A percentile compares a stretch with the other conserved stretches of the same genome.
phyloP scores from a whole-genome alignment of 345 rosid genomes.

The Eucalyptus pauciflora region DNA sequence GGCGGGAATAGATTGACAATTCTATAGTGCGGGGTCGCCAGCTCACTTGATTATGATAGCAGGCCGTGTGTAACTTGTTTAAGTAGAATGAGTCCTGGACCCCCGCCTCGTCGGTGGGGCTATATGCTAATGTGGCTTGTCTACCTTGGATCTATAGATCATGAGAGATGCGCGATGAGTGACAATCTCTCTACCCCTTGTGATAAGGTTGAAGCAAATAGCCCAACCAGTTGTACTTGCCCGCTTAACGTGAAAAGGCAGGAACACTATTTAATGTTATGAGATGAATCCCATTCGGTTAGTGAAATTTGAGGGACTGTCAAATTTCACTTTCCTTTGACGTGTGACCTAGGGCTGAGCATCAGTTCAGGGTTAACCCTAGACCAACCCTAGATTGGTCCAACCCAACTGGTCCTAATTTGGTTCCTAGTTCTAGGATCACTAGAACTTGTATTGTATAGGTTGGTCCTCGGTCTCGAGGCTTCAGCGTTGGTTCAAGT shows the following conservation, averaged over 20 bases:
- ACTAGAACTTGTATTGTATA: too few relatives aligned
- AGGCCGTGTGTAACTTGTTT: not conserved
- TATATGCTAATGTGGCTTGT: not conserved
- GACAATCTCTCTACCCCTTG: not conserved
- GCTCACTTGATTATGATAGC: not conserved
- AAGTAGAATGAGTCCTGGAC: not conserved
- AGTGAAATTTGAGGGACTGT: not conserved
- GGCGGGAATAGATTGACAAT: not conserved
- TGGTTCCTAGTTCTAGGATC: accelerated
- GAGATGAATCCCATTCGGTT: not conserved
- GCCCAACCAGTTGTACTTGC: not conserved
- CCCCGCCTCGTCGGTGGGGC: not conserved
- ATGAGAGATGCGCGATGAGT: not conserved
- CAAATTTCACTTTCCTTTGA: not conserved
- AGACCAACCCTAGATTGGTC: accelerated
- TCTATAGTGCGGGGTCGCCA: not conserved
- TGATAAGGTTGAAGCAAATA: not conserved
- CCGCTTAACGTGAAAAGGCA: not conserved
- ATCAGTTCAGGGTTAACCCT: accelerated
- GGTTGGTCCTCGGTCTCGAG: accelerated
- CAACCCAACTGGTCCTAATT: too few relatives aligned
- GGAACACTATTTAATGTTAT: not conserved
- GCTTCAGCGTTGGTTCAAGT: too few relatives aligned
- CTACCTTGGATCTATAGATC: not conserved
- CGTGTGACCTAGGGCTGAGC: not conserved